phyloP scores from a whole-genome alignment of 2,329 filamentous ascomycete species.

The Fusarium sp. region DNA sequence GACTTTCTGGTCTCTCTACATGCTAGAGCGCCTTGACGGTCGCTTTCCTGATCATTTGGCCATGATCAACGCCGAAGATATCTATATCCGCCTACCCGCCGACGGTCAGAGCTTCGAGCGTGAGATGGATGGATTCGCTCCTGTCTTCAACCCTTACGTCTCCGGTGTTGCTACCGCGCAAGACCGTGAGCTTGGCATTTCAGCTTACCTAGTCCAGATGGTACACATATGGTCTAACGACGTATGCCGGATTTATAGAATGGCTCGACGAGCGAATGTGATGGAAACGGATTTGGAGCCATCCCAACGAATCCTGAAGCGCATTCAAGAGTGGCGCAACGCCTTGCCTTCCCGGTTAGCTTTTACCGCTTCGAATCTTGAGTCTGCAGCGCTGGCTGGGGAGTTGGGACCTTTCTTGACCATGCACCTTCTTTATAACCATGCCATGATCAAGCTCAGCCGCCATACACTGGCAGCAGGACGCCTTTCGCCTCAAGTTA shows the following conservation, averaged over 20 bases:
- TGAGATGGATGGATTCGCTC: slow-evolving; percentile 64
- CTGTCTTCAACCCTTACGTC: slow-evolving; percentile 66
- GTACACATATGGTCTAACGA: slow-evolving; percentile 73
- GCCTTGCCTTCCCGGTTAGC: slow-evolving; percentile 64
- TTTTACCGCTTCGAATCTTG: slow-evolving; percentile 66
- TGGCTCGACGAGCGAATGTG: slow-evolving; percentile 43
- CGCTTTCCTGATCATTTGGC: slow-evolving; percentile 63
- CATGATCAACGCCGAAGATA: slow-evolving; percentile 69
- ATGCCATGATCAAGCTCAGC: slow-evolving; percentile 71
- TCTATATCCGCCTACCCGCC: slow-evolving; percentile 73
- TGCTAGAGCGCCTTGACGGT: slow-evolving; percentile 74
- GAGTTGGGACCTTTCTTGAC: slow-evolving; percentile 67
- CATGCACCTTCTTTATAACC: slow-evolving; percentile 74
- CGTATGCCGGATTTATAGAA: slow-evolving; percentile 64
- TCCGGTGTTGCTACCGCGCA: slow-evolving; percentile 31
- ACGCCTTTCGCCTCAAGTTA: slow-evolving; percentile 51
- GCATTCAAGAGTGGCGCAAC: slow-evolving; percentile 66
- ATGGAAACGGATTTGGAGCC: slow-evolving; percentile 42
- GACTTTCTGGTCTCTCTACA: slow-evolving; percentile 76
- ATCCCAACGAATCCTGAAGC: slow-evolving; percentile 58
- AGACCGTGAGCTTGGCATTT: slow-evolving; percentile 55
- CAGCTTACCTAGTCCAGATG: slow-evolving; percentile 70
- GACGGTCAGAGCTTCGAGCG: slow-evolving; percentile 69
- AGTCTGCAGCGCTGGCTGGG: slow-evolving; percentile 62
- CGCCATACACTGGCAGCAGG: slow-evolving; percentile 60